Evolutionary conservation across 2,329 filamentous ascomycete genomes (phyloP), one percentile per base, ranked within the genome.

Genomic region (Penicillium sp.): DNA sequence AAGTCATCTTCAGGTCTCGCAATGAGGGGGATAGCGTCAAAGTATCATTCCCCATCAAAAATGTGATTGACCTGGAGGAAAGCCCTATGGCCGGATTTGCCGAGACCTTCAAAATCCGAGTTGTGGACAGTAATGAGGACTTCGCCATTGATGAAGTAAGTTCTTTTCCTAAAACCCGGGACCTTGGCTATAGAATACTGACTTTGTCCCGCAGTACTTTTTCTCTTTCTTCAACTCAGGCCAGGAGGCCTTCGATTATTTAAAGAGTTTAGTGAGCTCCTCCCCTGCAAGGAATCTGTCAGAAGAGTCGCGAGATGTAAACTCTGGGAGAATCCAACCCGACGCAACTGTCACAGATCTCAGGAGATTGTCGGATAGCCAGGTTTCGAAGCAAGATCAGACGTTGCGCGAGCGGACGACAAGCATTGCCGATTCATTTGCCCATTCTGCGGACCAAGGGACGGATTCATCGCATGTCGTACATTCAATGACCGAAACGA

Each of bases 11-110:
- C 69, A 84, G 92, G 49, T 93, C 92, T 11, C 92, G 95, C 75
- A 97, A 97, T 68, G 93, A 97, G 60, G 93, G 94, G 9, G 92
- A 97, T 69, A 96, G 92, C 69, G 90, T 99, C 72, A 97, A 97
- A 77, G 95, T 97, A 53, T 94, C 90, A 1, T 77, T 97, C 26
- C 93, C 92, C 0, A 89, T 96, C 49, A 83, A 87, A 56, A 96
- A 96, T 62, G 83, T 97, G 20, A 86, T 97, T 55, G 93, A 97
- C 64, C 86, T 97, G 44, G 94, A 97, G 71, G 90, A 96, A 61
- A 94, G 88, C 46, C 88, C 90, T 54, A 91, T 97, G 76, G 83
- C 96, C 53, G 90, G 95, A 60, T 92, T 96, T 72, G 91, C 92
- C 22, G 90, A 97, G 59, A 97, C 94, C 0, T 89, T 95, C 77